phyloP scores from a whole-genome alignment of 2,329 filamentous ascomycete species.

The Pseudogymnoascus sp. region DNA sequence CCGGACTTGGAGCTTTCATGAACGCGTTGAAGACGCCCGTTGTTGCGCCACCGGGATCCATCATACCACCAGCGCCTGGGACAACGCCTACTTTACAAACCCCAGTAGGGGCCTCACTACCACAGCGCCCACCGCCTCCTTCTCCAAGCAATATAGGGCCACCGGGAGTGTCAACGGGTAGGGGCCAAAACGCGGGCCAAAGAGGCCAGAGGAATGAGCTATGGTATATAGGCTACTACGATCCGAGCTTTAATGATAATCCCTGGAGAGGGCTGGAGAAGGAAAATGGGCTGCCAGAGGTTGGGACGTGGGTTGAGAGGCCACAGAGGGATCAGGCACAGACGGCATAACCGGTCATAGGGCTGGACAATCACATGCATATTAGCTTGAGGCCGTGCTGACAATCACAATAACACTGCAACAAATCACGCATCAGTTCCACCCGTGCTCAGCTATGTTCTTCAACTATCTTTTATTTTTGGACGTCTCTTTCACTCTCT shows the following conservation, averaged over 20 bases:
- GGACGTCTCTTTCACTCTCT: neutral
- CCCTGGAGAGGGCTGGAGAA: slow-evolving; percentile 58
- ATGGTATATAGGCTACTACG: slow-evolving; percentile 63
- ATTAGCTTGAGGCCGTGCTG: neutral
- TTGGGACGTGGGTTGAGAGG: slow-evolving; percentile 38
- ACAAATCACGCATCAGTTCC: neutral
- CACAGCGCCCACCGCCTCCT: slow-evolving; percentile 1
- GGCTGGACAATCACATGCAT: neutral
- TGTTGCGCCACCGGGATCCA: neutral
- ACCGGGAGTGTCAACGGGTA: neutral
- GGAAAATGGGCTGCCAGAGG: slow-evolving; percentile 34
- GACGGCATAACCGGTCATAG: neutral
- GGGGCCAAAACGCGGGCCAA: slow-evolving; percentile 14
- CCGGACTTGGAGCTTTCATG: neutral
- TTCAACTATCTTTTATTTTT: slow-evolving; percentile 4
- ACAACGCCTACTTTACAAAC: neutral
- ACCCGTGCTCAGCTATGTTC: neutral
- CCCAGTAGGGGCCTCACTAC: neutral
- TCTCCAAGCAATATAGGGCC: neutral
- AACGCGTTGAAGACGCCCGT: neutral
- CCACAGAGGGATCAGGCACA: neutral
- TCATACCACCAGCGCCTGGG: slow-evolving; percentile 1
- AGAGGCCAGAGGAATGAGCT: slow-evolving; percentile 35
- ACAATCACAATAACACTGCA: slow-evolving; percentile 3
- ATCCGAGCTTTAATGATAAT: slow-evolving; percentile 61